Conservation (phyloP, 1,284 basidiomycete species). For the Anthracocystis panici-leucophaei region DNA sequence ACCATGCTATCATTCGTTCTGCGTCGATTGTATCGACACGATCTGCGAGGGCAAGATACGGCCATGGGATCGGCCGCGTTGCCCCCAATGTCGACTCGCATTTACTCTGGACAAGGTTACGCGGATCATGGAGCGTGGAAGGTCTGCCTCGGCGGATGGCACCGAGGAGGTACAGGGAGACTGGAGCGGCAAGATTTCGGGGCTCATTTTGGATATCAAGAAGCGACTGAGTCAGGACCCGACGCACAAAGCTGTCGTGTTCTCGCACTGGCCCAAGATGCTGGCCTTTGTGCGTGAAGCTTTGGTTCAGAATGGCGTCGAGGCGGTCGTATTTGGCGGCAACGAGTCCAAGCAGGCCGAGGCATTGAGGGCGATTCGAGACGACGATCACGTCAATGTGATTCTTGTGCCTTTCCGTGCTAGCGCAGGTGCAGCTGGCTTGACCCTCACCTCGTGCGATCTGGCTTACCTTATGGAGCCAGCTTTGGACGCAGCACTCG, state of each 20-base stretch:
- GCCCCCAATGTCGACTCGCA: slow-evolving; percentile 35
- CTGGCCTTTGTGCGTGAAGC: slow-evolving; percentile 45
- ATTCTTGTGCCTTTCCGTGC: slow-evolving; percentile 53
- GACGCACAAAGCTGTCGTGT: slow-evolving; percentile 53
- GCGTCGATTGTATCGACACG: slow-evolving; percentile 48
- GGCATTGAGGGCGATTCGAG: slow-evolving; percentile 50
- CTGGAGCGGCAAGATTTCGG: slow-evolving; percentile 58
- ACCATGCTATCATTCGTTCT: slow-evolving; percentile 56
- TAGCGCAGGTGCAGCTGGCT: slow-evolving; percentile 56
- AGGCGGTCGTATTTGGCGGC: slow-evolving; percentile 44
- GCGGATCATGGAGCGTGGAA: slow-evolving; percentile 38
- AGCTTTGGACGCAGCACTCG: slow-evolving; percentile 47
- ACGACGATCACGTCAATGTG: slow-evolving; percentile 41
- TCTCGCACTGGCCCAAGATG: slow-evolving; percentile 56
- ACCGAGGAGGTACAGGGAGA: slow-evolving; percentile 27
- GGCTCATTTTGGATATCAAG: slow-evolving; percentile 47
- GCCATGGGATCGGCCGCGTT: slow-evolving; percentile 9
- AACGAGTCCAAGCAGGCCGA: slow-evolving; percentile 32
- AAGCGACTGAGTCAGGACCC: slow-evolving; percentile 28
- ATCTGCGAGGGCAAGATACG: slow-evolving; percentile 26
- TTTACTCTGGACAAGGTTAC: slow-evolving; percentile 40
- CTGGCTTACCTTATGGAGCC: slow-evolving; percentile 57
- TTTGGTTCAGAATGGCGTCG: slow-evolving; percentile 38
- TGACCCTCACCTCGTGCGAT: slow-evolving; percentile 53
- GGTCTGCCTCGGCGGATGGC: slow-evolving; percentile 20